Conservation (phyloP, 1,139 yeast species). For the Diutina sp. region DNA sequence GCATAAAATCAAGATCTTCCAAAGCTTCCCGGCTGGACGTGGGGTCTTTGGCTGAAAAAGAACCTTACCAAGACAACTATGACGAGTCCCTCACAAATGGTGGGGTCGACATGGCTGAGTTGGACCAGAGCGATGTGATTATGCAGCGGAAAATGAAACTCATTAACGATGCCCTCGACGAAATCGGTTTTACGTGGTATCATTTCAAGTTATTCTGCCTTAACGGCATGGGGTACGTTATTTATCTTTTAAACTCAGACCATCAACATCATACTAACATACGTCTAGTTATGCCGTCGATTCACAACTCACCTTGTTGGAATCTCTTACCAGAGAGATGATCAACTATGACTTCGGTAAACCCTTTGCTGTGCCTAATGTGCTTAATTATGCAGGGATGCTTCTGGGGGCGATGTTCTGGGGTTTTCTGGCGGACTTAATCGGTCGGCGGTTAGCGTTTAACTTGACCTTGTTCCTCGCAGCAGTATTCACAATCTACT, state of each 20-base stretch:
- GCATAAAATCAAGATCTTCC: not conserved
- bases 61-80: not conserved
- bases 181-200: constrained; percentile 38
- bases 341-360: constrained; percentile 30
- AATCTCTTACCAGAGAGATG: constrained; percentile 27
- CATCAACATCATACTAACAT: not conserved
- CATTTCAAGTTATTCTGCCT: constrained; percentile 30
- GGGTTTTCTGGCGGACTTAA: constrained; percentile 48
- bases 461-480: constrained; percentile 34
- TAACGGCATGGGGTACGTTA: constrained; percentile 38
- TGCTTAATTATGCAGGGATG: constrained; percentile 23
- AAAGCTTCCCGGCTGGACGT: not conserved
- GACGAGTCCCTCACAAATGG: not conserved
- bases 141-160: constrained; percentile 12
- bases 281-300: constrained; percentile 36
- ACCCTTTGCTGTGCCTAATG: constrained; percentile 17
- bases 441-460: constrained; percentile 46
- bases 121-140: not conserved
- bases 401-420: constrained; percentile 43
- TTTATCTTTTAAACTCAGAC: not conserved
- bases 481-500: not conserved
- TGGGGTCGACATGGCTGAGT: not conserved
- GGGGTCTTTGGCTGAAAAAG: not conserved
- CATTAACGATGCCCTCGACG: constrained; percentile 35
- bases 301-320: constrained; percentile 38